These are phyloP conservation scores for Candida glaebosa DNA, from an alignment of 805 yeast genomes.

Conservation along the genomic window DNA sequence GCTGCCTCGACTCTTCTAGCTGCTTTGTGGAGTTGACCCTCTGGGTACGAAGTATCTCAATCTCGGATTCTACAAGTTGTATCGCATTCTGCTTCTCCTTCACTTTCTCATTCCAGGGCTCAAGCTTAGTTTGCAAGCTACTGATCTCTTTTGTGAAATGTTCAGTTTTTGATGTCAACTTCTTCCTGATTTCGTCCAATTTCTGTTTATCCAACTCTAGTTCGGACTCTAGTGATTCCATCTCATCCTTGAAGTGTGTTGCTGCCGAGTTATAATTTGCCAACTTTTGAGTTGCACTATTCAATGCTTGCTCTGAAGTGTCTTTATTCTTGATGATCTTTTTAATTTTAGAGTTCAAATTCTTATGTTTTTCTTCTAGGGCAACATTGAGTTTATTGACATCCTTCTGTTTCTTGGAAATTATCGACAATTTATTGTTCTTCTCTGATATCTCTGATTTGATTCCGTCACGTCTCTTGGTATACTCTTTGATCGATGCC, in stretches of 20 bases:
- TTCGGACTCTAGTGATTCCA: conserved; percentile 41
- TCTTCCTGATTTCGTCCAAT: conserved; percentile 62
- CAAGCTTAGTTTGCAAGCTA: conserved; percentile 57
- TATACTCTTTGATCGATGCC: conserved; percentile 24
- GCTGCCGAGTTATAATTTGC: conserved; percentile 44
- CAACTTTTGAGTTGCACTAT: conserved; percentile 45
- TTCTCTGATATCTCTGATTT: conserved; percentile 22
- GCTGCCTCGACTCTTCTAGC: conserved; percentile 39
- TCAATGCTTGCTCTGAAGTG: conserved; percentile 42
- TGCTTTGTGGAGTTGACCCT: conserved; percentile 42
- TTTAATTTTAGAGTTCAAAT: conserved; percentile 52
- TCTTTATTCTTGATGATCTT: conserved; percentile 56
- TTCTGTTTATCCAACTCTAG: conserved; percentile 50
- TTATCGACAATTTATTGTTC: conserved; percentile 16
- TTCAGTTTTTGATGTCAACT: conserved; percentile 71
- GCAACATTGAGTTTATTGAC: conserved; percentile 55
- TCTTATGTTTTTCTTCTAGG: conserved; percentile 73
- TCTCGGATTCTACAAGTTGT: conserved; percentile 59
- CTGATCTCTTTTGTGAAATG: conserved; percentile 65
- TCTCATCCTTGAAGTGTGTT: conserved; percentile 40
- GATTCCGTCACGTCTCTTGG: conserved; percentile 22
- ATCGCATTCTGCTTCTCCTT: conserved; percentile 61
- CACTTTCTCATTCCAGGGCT: conserved; percentile 78
- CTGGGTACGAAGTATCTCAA: conserved; percentile 55
- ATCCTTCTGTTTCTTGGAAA: conserved; percentile 29